phyloP scores from a whole-genome alignment of 192 early-diverging fungal species.

The Podila verticillata region DNA sequence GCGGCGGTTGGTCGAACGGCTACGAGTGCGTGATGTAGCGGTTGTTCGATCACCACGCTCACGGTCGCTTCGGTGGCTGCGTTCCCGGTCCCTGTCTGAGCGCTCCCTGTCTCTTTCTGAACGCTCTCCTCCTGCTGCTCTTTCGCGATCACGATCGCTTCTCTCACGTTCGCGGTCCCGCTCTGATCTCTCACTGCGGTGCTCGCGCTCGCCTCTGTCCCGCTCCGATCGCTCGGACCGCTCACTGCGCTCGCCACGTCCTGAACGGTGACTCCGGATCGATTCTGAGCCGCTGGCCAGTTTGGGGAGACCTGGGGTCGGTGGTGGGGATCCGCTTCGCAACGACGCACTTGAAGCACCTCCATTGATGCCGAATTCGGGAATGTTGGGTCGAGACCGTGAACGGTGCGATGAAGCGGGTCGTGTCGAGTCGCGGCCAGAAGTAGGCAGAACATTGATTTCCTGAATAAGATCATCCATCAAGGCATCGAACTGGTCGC shows the following conservation, averaged over 20 bases:
- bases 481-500: conserved; percentile 46
- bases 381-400: conserved; percentile 44
- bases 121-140: not conserved
- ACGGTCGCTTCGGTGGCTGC: conserved; percentile 11
- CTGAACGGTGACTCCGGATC: conserved; percentile 35
- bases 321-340: conserved; percentile 32
- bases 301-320: conserved; percentile 33
- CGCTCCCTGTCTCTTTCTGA: conserved; percentile 18
- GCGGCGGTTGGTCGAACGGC: conserved; percentile 41
- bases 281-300: conserved; percentile 20
- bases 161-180: conserved; percentile 15
- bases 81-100: conserved; percentile 2
- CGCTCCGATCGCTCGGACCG: conserved; percentile 18
- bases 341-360: conserved; percentile 1
- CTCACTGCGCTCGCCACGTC: conserved; percentile 33
- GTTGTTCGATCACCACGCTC: conserved; percentile 18
- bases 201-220: conserved; percentile 17
- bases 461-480: conserved; percentile 57
- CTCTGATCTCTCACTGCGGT: conserved; percentile 12
- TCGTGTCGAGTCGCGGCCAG: conserved; percentile 29
- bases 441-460: conserved; percentile 48
- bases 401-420: conserved; percentile 43
- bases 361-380: conserved; percentile 15
- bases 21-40: conserved; percentile 24
- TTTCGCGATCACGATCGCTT: conserved; percentile 14